Conservation (phyloP, 2,329 filamentous ascomycete species). For the Fusarium sp. region DNA sequence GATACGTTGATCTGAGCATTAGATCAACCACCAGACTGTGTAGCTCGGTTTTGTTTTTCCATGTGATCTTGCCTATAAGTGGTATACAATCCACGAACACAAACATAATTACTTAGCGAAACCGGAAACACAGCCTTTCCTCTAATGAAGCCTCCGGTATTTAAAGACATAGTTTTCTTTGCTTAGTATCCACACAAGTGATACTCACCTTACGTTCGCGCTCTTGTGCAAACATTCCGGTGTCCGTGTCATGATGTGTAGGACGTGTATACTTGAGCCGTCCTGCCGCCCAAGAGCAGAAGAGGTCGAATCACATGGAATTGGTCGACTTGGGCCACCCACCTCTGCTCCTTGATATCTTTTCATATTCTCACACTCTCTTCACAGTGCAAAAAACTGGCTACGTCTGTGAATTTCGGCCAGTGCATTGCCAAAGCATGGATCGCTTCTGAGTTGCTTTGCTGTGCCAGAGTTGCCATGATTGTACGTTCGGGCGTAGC, state of each 20-base stretch:
- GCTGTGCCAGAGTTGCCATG: not conserved
- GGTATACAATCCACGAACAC: not conserved
- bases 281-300: not conserved
- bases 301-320: not conserved
- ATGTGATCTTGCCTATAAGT: not conserved
- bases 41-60: not conserved
- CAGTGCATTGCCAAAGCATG: conserved; percentile 36
- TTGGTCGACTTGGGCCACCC: not conserved
- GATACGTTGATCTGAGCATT: conserved; percentile 17
- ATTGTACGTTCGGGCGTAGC: conserved; percentile 42
- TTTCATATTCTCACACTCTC: conserved; percentile 22
- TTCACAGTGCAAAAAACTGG: conserved; percentile 38
- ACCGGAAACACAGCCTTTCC: not conserved
- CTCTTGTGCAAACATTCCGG: conserved; percentile 11
- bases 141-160: not conserved
- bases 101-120: not conserved
- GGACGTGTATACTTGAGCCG: not conserved
- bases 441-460: conserved; percentile 29
- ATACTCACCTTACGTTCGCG: not conserved
- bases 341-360: not conserved
- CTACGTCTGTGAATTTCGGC: conserved; percentile 37
- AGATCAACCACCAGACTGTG: not conserved
- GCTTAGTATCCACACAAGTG: not conserved
- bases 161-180: not conserved
- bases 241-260: not conserved